A percentile compares a stretch with the other conserved stretches of the same genome.
These are phyloP conservation scores for Fraxinus nigra DNA, from an alignment of 305 asterid species.

Conservation along the genomic window DNA sequence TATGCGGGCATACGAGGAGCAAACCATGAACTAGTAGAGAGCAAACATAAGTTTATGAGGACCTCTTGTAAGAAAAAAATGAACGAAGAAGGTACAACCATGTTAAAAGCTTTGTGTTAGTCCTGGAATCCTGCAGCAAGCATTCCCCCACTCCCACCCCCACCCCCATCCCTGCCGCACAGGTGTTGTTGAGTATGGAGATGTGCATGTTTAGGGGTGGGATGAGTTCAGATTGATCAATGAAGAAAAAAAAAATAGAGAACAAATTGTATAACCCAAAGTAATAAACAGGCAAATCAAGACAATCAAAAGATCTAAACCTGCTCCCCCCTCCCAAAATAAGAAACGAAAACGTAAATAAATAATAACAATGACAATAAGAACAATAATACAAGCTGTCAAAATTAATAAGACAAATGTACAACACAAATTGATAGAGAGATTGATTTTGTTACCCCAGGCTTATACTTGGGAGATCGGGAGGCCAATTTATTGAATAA, in stretches of 20 bases:
- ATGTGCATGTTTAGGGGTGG: not conserved
- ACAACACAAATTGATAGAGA: not conserved
- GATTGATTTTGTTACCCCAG: conserved; percentile 64
- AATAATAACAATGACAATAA: not conserved
- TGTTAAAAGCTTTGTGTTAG: not conserved
- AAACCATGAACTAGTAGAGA: not conserved
- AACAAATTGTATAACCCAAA: not conserved
- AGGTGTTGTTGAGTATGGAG: not conserved
- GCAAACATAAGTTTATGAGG: not conserved
- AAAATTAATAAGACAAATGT: not conserved
- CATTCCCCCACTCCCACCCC: not conserved
- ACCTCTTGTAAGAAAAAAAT: not conserved
- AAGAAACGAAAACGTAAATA: not conserved
- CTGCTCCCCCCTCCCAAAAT: not conserved
- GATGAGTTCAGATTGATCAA: not conserved
- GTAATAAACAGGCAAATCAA: conserved; percentile 4
- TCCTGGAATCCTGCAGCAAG: not conserved
- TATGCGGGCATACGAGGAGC: not conserved
- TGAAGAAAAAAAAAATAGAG: not conserved
- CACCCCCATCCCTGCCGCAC: not conserved
- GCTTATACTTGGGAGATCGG: conserved; percentile 88
- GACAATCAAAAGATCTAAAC: conserved; percentile 5
- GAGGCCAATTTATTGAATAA: conserved; percentile 93
- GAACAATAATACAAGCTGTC: not conserved
- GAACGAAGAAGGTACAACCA: not conserved